A percentile compares a stretch with the other conserved stretches of the same genome.
Evolutionary conservation across 805 yeast species (phyloP).

Genomic region (Barnettozyma sp.): DNA sequence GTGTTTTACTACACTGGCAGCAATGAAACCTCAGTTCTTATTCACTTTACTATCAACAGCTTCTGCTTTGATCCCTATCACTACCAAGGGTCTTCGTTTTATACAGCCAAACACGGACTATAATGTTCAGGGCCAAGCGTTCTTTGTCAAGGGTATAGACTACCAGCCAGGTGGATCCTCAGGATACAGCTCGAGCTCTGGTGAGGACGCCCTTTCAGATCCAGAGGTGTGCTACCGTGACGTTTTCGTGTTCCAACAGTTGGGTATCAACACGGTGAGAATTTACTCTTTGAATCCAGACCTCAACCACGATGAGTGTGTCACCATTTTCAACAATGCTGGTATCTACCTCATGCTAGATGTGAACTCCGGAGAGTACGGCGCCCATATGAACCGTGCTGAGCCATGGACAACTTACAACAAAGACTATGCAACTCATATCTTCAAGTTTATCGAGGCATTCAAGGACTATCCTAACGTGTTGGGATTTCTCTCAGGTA

Average conservation of each 20-base stretch:
- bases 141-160: conserved; percentile 80
- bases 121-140: conserved; percentile 48
- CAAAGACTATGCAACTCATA: conserved; percentile 61
- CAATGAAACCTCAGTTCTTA: conserved; percentile 1
- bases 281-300: conserved; percentile 81
- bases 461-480: conserved; percentile 80
- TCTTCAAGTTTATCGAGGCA: conserved; percentile 77
- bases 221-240: conserved; percentile 71
- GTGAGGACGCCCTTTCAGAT: conserved; percentile 65
- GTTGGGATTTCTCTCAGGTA: conserved; percentile 85
- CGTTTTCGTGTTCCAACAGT: conserved; percentile 65
- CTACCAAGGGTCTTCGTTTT: conserved; percentile 49
- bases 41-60: background rate
- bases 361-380: conserved; percentile 66
- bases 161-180: conserved; percentile 95
- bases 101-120: conserved; percentile 45
- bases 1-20: too few species aligned
- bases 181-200: conserved; percentile 27
- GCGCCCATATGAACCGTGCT: conserved; percentile 65
- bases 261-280: conserved; percentile 81
- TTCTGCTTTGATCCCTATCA: conserved; percentile 50
- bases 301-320: conserved; percentile 82
- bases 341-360: conserved; percentile 87
- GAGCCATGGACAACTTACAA: conserved; percentile 69
- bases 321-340: conserved; percentile 82